These are phyloP conservation scores for Knufia fluminis DNA, from an alignment of 2,329 filamentous ascomycete genomes.

Conservation along the genomic window DNA sequence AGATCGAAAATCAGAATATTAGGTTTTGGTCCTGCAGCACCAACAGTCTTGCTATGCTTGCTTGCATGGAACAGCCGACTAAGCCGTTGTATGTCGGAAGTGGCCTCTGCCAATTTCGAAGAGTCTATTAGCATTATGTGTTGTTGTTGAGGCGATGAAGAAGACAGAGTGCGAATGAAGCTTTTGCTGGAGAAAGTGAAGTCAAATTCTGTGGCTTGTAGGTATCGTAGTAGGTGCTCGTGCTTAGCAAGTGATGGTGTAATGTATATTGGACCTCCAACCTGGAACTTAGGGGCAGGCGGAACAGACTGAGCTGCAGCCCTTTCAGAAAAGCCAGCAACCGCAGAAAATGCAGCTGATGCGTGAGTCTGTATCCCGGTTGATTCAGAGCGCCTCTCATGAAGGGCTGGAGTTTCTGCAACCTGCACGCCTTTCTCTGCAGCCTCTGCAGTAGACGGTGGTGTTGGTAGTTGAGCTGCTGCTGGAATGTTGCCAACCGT, in stretches of 20 bases:
- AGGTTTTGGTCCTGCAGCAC: no score
- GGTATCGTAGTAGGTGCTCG: neutral
- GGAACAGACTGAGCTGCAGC: no score
- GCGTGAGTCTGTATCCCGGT: neutral
- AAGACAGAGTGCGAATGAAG: neutral
- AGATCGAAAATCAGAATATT: no score
- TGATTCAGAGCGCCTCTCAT: neutral
- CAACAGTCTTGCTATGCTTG: no score
- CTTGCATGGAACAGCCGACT: no score
- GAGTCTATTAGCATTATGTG: no score
- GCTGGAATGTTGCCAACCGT: no score
- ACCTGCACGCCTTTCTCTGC: neutral
- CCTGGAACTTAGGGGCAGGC: no score
- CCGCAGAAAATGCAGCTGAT: neutral
- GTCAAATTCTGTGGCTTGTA: neutral
- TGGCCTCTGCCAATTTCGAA: no score
- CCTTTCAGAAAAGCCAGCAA: no score
- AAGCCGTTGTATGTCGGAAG: no score
- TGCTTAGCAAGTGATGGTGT: neutral
- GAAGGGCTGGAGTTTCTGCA: neutral
- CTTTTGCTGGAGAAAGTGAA: neutral
- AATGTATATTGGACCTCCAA: neutral
- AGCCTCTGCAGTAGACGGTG: neutral
- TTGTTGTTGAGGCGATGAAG: no score
- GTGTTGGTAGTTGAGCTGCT: neutral